phyloP scores from a whole-genome alignment of 306 rosid species.

The Trifolium dubium region DNA sequence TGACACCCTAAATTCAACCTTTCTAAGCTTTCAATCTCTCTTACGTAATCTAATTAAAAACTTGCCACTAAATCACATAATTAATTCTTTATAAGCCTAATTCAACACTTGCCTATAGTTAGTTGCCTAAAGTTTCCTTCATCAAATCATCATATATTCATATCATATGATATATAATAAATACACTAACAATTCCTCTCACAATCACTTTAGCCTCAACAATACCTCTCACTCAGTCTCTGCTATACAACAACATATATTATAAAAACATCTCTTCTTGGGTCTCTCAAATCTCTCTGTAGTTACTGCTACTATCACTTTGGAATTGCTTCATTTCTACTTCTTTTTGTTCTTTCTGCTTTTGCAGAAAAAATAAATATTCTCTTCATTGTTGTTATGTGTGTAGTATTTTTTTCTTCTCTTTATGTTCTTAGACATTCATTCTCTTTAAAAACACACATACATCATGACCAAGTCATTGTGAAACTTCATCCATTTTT shows the following conservation, averaged over 20 bases:
- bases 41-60: constrained; percentile 47
- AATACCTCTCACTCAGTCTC: neutral
- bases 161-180: constrained; percentile 19
- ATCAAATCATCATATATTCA: constrained; percentile 31
- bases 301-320: constrained; percentile 41
- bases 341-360: constrained; percentile 51
- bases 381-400: constrained; percentile 49
- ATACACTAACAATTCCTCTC: constrained; percentile 39
- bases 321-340: constrained; percentile 55
- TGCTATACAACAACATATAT: constrained; percentile 34
- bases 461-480: constrained; percentile 22
- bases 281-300: constrained; percentile 57
- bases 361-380: constrained; percentile 45
- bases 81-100: constrained; percentile 42
- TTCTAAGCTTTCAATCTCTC: constrained; percentile 43
- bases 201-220: constrained; percentile 27
- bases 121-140: constrained; percentile 24
- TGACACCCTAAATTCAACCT: constrained; percentile 49
- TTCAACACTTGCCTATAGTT: constrained; percentile 34
- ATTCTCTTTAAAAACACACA: constrained; percentile 46
- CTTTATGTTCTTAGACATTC: constrained; percentile 27
- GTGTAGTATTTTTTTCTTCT: too few species aligned
- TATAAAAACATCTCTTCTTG: constrained; percentile 64
- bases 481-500: constrained; percentile 5
- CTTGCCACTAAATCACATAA: constrained; percentile 23